Evolutionary conservation across 2,329 filamentous ascomycete species (phyloP).

Genomic region (Fusarium odoratissimum): DNA sequence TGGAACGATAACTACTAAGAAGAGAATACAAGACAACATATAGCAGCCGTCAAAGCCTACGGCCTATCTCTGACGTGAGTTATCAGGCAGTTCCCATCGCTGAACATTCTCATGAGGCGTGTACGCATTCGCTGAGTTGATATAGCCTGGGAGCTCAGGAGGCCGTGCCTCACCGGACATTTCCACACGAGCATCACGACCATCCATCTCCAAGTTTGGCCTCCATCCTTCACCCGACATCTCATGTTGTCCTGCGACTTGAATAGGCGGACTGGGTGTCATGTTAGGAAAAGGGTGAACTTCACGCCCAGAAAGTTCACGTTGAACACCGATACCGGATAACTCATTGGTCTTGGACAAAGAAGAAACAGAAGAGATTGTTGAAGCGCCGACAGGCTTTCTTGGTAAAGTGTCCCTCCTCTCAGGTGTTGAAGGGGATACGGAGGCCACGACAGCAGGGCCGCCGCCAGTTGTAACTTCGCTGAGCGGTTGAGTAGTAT

Average conservation of each 20-base stretch:
- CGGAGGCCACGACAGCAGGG: neutral
- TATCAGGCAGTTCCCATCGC: conserved; percentile 42
- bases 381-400: conserved; percentile 32
- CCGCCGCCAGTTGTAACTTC: conserved; percentile 12
- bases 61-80: conserved; percentile 16
- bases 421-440: conserved; percentile 15
- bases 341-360: conserved; percentile 37
- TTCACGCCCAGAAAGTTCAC: conserved; percentile 32
- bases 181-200: conserved; percentile 29
- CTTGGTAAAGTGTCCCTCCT: conserved; percentile 18
- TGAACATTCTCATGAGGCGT: conserved; percentile 14
- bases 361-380: conserved; percentile 38
- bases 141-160: conserved; percentile 29
- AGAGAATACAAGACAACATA: neutral
- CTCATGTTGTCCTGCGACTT: conserved; percentile 39
- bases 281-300: conserved; percentile 23
- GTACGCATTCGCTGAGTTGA: conserved; percentile 28
- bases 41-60: rapidly evolving
- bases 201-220: conserved; percentile 38
- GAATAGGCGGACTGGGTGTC: conserved; percentile 31
- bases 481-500: conserved; percentile 15
- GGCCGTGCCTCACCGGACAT: conserved; percentile 31
- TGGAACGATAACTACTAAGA: rapidly evolving
- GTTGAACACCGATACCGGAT: conserved; percentile 21
- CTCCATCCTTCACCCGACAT: conserved; percentile 34